Conservation (phyloP, 345 rosid species). For the Eucalyptus shirleyi region DNA sequence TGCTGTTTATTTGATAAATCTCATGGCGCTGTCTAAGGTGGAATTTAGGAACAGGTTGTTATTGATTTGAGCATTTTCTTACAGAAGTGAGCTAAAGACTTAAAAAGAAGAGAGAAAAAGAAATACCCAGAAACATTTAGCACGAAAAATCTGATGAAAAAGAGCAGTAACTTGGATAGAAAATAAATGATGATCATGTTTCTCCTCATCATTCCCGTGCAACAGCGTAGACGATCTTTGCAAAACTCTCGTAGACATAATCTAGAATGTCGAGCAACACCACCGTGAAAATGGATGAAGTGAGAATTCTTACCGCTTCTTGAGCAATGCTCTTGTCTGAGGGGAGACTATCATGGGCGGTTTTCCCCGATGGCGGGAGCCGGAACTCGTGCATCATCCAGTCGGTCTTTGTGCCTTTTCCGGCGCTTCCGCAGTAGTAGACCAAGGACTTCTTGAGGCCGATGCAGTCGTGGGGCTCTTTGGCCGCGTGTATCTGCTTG, state of each 20-base stretch:
- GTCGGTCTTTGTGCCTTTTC: conserved; percentile 82
- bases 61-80: neutral
- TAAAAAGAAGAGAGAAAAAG: neutral
- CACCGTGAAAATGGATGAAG: neutral
- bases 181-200: neutral
- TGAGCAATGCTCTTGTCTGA: conserved; percentile 1
- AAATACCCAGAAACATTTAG: neutral
- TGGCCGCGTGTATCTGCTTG: conserved; percentile 37
- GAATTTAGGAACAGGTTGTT: neutral
- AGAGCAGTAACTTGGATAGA: neutral
- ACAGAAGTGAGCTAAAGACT: neutral
- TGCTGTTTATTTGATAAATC: neutral
- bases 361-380: conserved; percentile 24
- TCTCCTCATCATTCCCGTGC: neutral
- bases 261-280: neutral
- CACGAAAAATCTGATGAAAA: neutral
- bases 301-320: conserved; percentile 47
- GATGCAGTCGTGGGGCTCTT: conserved; percentile 31
- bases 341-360: neutral
- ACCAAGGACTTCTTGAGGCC: conserved; percentile 82
- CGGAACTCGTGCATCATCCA: conserved; percentile 97
- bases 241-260: neutral
- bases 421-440: conserved; percentile 65
- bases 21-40: neutral
- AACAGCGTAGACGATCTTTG: neutral